Evolutionary conservation across 1,284 basidiomycete species (phyloP).

Genomic region (Flammula alnicola): DNA sequence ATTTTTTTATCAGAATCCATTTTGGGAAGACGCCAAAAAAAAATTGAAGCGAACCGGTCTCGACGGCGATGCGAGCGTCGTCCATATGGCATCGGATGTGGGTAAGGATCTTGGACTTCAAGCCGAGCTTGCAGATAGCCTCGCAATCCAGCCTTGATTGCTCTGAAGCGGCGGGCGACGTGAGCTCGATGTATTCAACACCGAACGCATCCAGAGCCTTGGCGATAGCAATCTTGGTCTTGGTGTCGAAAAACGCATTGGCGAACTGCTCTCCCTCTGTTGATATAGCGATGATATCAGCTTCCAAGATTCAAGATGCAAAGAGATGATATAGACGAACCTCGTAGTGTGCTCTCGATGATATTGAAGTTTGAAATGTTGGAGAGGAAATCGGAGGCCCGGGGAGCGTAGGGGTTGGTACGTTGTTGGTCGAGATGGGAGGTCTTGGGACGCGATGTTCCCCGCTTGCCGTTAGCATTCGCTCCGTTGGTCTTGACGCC

Average conservation of each 20-base stretch:
- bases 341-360: constrained; percentile 95
- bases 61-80: constrained; percentile 97
- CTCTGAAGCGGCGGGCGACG: constrained; percentile 97
- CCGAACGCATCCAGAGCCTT: constrained; percentile 97
- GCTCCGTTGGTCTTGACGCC: constrained; percentile 39
- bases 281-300: constrained; percentile 20
- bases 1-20: constrained; percentile 6
- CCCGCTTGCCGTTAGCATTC: constrained; percentile 47
- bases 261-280: constrained; percentile 99
- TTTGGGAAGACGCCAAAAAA: constrained; percentile 8
- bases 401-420: constrained; percentile 87
- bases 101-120: constrained; percentile 97
- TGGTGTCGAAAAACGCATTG: constrained; percentile 99
- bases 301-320: constrained; percentile 8
- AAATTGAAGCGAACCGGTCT: constrained; percentile 89
- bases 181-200: constrained; percentile 99
- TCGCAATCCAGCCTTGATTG: constrained; percentile 96
- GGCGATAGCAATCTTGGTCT: constrained; percentile 99
- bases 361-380: constrained; percentile 95
- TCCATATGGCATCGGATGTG: constrained; percentile 99
- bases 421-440: constrained; percentile 44
- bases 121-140: constrained; percentile 98
- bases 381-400: constrained; percentile 90
- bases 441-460: constrained; percentile 39
- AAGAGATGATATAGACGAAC: constrained; percentile 51